Percentiles rank a stretch among this genome's conserved stretches.
These are phyloP conservation scores for Syncephalastrum racemosum DNA, from an alignment of 371 early-diverging fungal genomes.

Conservation along the genomic window DNA sequence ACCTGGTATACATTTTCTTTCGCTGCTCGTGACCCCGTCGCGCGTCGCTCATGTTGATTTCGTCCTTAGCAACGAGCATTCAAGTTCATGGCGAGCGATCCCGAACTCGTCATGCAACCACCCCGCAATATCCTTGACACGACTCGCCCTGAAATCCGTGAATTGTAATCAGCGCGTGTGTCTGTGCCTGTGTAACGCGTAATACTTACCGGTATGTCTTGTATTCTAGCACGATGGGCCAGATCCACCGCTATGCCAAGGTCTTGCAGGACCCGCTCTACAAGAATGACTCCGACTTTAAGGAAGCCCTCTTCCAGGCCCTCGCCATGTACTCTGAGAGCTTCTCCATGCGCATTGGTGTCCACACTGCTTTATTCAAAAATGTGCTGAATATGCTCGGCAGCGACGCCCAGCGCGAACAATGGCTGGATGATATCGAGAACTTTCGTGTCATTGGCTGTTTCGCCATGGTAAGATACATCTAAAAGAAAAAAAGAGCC, in stretches of 20 bases:
- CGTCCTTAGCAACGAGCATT: constrained; percentile 41
- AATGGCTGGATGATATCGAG: constrained; percentile 54
- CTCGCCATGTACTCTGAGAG: constrained; percentile 55
- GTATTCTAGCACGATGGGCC: constrained; percentile 53
- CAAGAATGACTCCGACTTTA: constrained; percentile 13
- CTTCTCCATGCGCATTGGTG: constrained; percentile 63
- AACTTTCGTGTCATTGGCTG: constrained; percentile 62
- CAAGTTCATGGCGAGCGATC: constrained; percentile 55
- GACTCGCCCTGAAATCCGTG: constrained; percentile 52
- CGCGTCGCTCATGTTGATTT: neutral
- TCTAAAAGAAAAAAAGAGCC: neutral
- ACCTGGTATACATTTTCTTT: constrained; percentile 25
- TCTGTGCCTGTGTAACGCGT: no score
- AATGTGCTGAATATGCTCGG: constrained; percentile 62
- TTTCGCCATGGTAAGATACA: constrained; percentile 64
- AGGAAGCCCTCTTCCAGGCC: constrained; percentile 14
- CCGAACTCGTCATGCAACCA: constrained; percentile 51
- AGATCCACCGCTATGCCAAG: constrained; percentile 46
- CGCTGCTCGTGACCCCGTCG: no score
- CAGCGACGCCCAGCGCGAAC: constrained; percentile 53
- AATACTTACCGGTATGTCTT: constrained; percentile 1
- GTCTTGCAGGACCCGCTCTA: constrained; percentile 12
- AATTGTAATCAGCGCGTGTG: constrained; percentile 40
- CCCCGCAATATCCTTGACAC: constrained; percentile 58
- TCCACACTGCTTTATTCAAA: constrained; percentile 59